Conservation (phyloP, 2,329 filamentous ascomycete genomes). For the Colletotrichum truncatum region DNA sequence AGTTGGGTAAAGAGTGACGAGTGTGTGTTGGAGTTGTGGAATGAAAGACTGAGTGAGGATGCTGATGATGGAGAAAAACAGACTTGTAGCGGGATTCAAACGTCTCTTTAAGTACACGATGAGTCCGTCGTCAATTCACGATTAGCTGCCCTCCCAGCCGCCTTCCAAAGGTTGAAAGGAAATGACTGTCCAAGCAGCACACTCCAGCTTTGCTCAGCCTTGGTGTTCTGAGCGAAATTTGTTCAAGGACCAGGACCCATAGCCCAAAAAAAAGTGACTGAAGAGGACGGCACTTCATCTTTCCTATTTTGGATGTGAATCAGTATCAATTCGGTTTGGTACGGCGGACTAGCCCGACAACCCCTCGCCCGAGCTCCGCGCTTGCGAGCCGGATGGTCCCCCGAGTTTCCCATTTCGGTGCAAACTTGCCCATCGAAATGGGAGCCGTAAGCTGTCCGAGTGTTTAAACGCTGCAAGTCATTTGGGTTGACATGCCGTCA, state of each 20-base stretch:
- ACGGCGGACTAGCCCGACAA: not conserved
- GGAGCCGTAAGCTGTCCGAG: not conserved
- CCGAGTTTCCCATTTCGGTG: not conserved
- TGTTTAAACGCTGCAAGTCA: not conserved
- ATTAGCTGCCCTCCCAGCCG: too few species aligned
- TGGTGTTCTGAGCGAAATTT: not conserved
- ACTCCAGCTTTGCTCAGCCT: not conserved
- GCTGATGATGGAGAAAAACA: constrained; percentile 11
- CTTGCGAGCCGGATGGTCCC: not conserved
- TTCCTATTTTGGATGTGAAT: not conserved
- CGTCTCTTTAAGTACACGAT: constrained; percentile 8
- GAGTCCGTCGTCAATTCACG: not conserved
- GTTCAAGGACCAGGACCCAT: not conserved
- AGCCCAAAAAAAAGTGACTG: not conserved
- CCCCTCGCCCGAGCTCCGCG: not conserved
- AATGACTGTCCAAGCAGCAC: not conserved
- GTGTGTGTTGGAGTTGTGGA: not conserved
- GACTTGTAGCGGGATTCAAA: not conserved
- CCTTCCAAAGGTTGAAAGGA: not conserved
- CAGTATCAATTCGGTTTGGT: not conserved
- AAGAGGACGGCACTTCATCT: not conserved
- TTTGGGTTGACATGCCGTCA: not conserved
- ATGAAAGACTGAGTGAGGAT: constrained; percentile 27
- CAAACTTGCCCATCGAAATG: not conserved
- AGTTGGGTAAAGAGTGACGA: constrained; percentile 13